These are phyloP conservation scores for Helianthus tuberosus DNA, from an alignment of 129 eudicot genomes.

Conservation along the genomic window DNA sequence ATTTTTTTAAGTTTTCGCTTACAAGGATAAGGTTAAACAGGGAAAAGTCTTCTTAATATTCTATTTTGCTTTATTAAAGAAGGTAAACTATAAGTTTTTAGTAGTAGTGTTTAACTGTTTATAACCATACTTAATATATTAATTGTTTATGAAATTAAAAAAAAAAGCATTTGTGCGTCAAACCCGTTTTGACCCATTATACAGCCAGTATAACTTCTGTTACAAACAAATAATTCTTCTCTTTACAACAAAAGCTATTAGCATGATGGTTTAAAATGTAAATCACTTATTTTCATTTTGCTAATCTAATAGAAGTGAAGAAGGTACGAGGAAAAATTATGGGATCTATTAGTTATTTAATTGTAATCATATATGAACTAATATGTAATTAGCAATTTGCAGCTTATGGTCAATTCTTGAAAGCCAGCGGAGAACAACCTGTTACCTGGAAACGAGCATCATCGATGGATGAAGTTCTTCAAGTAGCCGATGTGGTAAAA, in stretches of 20 bases:
- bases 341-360: not conserved
- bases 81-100: too few species aligned
- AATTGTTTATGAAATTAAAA: not conserved
- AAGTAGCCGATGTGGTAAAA: constrained; percentile 84
- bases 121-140: not conserved
- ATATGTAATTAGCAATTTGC: constrained; percentile 35
- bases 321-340: not conserved
- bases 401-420: constrained; percentile 97
- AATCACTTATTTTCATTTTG: not conserved
- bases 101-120: too few species aligned
- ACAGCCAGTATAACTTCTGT: not conserved
- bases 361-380: constrained; percentile 1
- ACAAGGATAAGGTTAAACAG: too few species aligned
- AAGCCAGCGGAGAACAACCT: constrained; percentile 94
- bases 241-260: not conserved
- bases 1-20: not conserved
- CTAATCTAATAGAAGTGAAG: not conserved
- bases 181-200: not conserved
- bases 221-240: too few species aligned
- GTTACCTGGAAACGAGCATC: constrained; percentile 98
- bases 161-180: not conserved
- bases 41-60: too few species aligned
- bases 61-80: too few species aligned
- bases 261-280: constrained; percentile 5
- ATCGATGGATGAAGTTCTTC: constrained; percentile 93